A percentile compares a stretch with the other conserved stretches of the same genome.
Conservation (phyloP, 108 stramenopile species). For the Cyclotella atomus region DNA sequence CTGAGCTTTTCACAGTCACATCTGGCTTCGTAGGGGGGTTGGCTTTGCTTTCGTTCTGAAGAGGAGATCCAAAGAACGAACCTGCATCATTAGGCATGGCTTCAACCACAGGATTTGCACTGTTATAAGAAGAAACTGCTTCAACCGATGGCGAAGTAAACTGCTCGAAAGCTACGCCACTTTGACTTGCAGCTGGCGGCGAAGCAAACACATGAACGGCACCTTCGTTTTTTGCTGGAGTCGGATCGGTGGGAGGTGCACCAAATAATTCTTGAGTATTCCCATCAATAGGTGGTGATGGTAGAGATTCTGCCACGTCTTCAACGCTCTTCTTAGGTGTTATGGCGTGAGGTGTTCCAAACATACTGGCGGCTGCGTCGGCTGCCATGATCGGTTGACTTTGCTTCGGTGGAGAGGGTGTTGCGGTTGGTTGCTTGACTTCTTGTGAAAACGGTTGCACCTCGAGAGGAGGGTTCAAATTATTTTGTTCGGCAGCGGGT, state of each 20-base stretch:
- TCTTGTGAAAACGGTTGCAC: neutral
- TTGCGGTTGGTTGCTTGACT: neutral
- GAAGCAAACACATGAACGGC: conserved; percentile 43
- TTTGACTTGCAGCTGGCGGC: conserved; percentile 9
- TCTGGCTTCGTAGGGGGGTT: neutral
- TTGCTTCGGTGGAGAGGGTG: neutral
- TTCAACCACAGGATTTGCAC: neutral
- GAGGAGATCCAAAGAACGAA: conserved; percentile 9
- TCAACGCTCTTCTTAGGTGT: neutral
- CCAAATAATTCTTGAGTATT: conserved; percentile 30
- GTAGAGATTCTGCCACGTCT: neutral
- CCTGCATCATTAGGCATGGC: neutral
- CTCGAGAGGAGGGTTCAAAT: neutral
- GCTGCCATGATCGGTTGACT: conserved; percentile 5
- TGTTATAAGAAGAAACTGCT: neutral
- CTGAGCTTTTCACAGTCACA: neutral
- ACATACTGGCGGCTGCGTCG: conserved; percentile 11
- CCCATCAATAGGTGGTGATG: neutral
- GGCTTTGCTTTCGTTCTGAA: neutral
- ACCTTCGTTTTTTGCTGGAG: neutral
- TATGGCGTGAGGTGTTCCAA: conserved; percentile 4
- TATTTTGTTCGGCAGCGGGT: neutral
- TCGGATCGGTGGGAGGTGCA: conserved; percentile 12
- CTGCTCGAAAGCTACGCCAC: conserved; percentile 25
- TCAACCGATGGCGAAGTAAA: conserved; percentile 21